phyloP scores from a whole-genome alignment of 192 early-diverging fungal genomes.

The Entophlyctis luteolus region DNA sequence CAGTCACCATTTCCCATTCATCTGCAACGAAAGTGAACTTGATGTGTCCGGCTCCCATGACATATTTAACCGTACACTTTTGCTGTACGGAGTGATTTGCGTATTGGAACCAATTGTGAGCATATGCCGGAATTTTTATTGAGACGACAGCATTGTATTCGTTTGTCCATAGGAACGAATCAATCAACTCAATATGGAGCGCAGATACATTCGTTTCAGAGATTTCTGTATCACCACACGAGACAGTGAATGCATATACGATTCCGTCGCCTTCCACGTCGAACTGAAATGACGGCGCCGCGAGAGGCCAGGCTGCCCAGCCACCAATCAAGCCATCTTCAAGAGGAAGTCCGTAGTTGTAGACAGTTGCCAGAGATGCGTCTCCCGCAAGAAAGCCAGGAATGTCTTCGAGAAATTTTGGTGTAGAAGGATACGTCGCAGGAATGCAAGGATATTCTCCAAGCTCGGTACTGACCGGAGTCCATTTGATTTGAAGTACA shows the following conservation, averaged over 20 bases:
- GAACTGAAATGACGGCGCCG: neutral
- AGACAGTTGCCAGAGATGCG: neutral
- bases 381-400: conserved; percentile 5
- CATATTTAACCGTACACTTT: neutral
- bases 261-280: neutral
- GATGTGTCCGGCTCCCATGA: neutral
- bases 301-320: conserved; percentile 5
- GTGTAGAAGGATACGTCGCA: neutral
- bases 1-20: conserved; percentile 15
- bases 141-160: neutral
- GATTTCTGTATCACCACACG: neutral
- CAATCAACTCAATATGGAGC: neutral
- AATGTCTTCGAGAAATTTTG: neutral
- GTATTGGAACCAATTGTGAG: neutral
- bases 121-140: neutral
- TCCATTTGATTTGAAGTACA: neutral
- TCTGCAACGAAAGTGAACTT: conserved; percentile 12
- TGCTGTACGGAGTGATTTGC: neutral
- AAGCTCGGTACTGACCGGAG: neutral
- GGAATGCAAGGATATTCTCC: neutral
- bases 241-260: neutral
- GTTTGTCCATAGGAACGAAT: neutral
- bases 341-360: conserved; percentile 13
- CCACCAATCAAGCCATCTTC: conserved; percentile 14
- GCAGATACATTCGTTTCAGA: neutral